These are phyloP conservation scores for Boletus huronensis DNA, from an alignment of 768 basidiomycete species.

Conservation along the genomic window DNA sequence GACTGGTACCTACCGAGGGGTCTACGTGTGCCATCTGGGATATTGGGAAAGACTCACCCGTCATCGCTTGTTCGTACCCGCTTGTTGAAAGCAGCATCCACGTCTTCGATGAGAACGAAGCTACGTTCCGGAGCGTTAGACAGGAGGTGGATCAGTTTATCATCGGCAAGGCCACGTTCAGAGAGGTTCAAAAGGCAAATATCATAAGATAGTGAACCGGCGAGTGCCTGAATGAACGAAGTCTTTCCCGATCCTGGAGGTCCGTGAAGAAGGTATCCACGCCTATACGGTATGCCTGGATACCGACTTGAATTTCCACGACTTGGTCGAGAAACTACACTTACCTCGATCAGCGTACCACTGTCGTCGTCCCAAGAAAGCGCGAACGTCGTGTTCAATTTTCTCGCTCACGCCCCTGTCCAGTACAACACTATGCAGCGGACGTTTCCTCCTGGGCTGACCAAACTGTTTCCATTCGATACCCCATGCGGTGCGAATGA, in stretches of 20 bases:
- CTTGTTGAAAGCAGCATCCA: constrained; percentile 96
- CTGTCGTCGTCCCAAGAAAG: constrained; percentile 76
- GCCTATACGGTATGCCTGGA: constrained; percentile 91
- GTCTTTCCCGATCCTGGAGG: constrained; percentile 98
- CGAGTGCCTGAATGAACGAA: constrained; percentile 96
- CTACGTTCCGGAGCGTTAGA: constrained; percentile 92
- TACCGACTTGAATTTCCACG: constrained; percentile 4
- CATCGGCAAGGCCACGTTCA: constrained; percentile 93
- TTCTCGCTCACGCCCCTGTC: constrained; percentile 77
- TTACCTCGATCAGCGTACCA: constrained; percentile 97
- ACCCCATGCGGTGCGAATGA: constrained; percentile 96
- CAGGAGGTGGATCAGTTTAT: constrained; percentile 90
- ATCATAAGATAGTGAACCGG: constrained; percentile 89
- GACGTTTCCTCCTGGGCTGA: constrained; percentile 80
- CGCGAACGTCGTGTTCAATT: constrained; percentile 75
- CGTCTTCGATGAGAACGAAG: constrained; percentile 94
- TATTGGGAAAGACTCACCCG: constrained; percentile 54
- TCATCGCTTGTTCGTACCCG: constrained; percentile 88
- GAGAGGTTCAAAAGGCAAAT: constrained; percentile 95
- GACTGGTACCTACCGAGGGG: constrained; percentile 72
- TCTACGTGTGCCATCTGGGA: constrained; percentile 10
- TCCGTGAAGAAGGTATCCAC: constrained; percentile 92
- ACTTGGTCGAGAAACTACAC: constrained; percentile 17
- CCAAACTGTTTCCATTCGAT: constrained; percentile 97
- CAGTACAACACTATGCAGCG: constrained; percentile 86